phyloP scores from a whole-genome alignment of 768 basidiomycete species.

The Tremella fuciformis region DNA sequence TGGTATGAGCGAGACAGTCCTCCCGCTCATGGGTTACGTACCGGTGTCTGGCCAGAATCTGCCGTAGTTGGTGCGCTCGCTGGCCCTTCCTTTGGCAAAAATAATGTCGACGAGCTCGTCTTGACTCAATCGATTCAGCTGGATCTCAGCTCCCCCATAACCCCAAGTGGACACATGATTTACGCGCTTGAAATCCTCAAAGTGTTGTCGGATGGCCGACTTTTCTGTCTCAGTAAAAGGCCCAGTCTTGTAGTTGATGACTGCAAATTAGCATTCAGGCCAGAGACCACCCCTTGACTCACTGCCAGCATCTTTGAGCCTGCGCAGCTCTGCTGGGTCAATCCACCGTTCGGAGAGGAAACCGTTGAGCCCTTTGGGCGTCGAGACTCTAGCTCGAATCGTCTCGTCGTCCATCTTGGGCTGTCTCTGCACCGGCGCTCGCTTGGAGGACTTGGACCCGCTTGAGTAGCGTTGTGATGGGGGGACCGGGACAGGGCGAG shows the following conservation, averaged over 20 bases:
- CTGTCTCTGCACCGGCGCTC: too few species aligned
- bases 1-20: not conserved
- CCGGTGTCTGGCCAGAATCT: constrained; percentile 40
- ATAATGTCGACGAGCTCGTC: constrained; percentile 26
- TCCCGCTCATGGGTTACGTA: constrained; percentile 7
- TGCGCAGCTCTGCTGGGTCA: not conserved
- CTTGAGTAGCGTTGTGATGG: too few species aligned
- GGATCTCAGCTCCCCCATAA: not conserved
- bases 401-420: too few species aligned
- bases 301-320: not conserved
- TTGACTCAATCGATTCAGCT: constrained; percentile 28
- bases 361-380: not conserved
- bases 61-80: constrained; percentile 15
- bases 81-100: constrained; percentile 20
- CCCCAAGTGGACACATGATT: not conserved
- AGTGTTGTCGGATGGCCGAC: not conserved
- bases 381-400: too few species aligned
- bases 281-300: not conserved
- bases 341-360: not conserved
- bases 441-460: too few species aligned
- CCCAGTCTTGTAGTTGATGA: constrained; percentile 4
- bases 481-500: too few species aligned
- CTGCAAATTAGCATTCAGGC: not conserved
- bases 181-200: constrained; percentile 3
- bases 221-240: not conserved